These are phyloP conservation scores for Berkeleyomyces basicola DNA, from an alignment of 2,329 filamentous ascomycete species.

Conservation along the genomic window DNA sequence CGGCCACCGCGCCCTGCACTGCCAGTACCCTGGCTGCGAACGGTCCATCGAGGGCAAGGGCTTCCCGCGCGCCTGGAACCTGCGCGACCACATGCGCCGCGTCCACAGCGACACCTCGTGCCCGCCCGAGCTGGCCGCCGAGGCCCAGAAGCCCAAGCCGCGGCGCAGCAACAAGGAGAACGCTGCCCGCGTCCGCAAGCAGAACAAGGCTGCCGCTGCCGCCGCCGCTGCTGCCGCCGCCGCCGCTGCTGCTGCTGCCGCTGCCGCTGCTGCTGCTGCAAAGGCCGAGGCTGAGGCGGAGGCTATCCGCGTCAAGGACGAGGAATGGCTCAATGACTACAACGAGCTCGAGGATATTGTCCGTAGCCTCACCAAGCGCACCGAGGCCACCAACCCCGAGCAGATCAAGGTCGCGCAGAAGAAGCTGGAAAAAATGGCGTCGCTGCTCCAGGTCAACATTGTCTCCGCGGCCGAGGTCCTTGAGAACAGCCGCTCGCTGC, in stretches of 20 bases:
- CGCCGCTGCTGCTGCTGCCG: conserved; percentile 14
- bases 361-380: conserved; percentile 30
- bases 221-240: conserved; percentile 12
- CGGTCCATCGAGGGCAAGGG: conserved; percentile 67
- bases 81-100: conserved; percentile 92
- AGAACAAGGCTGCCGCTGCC: conserved; percentile 15
- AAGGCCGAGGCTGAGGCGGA: conserved; percentile 3
- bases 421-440: conserved; percentile 34
- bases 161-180: conserved; percentile 4
- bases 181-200: conserved; percentile 2
- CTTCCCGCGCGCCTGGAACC: conserved; percentile 90
- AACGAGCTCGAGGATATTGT: conserved; percentile 45
- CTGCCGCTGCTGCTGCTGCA: conserved; percentile 12
- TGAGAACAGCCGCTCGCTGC: conserved; percentile 14
- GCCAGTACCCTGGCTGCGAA: conserved; percentile 75
- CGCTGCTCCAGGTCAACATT: conserved; percentile 23
- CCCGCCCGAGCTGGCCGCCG: conserved; percentile 24
- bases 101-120: conserved; percentile 54
- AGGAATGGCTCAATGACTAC: conserved; percentile 44
- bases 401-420: conserved; percentile 35
- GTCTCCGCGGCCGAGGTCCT: conserved; percentile 16
- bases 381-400: conserved; percentile 36
- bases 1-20: conserved; percentile 84
- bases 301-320: conserved; percentile 19
- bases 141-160: conserved; percentile 20